These are phyloP conservation scores for Diaporthe helianthi DNA, from an alignment of 2,329 filamentous ascomycete species.

Conservation along the genomic window DNA sequence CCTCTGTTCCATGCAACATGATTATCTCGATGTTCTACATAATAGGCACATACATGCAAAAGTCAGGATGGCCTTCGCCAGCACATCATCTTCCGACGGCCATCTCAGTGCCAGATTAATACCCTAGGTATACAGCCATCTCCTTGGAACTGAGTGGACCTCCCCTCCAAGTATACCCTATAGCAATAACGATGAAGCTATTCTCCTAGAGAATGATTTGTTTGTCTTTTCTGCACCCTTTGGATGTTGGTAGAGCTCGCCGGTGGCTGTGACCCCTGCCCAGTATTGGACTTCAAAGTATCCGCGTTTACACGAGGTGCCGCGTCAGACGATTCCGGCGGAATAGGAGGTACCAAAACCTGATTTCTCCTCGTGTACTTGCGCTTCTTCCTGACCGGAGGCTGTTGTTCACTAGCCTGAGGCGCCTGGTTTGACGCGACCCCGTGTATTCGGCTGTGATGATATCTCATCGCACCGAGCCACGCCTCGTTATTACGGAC, in stretches of 20 bases:
- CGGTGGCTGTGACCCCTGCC: background rate
- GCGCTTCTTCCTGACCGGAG: slow-evolving; percentile 29
- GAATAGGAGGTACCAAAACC: background rate
- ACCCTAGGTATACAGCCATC: too few species aligned
- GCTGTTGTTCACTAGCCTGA: slow-evolving; percentile 18
- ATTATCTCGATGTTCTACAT: background rate
- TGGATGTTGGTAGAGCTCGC: background rate
- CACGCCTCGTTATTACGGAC: slow-evolving; percentile 54
- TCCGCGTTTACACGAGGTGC: background rate
- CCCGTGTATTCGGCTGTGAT: slow-evolving; percentile 28
- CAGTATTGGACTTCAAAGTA: background rate
- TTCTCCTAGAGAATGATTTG: background rate
- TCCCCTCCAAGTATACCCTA: background rate
- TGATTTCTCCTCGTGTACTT: slow-evolving; percentile 29
- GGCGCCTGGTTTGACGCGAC: background rate
- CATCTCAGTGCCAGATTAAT: background rate
- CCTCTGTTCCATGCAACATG: background rate
- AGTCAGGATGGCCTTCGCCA: background rate
- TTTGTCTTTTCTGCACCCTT: background rate
- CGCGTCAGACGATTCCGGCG: background rate
- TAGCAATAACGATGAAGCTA: background rate
- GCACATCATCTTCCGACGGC: background rate
- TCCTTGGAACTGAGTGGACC: background rate
- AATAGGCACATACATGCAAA: background rate
- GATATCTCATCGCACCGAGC: slow-evolving; percentile 49